phyloP scores from a whole-genome alignment of 768 basidiomycete genomes.

The Pleurotus platypus region DNA sequence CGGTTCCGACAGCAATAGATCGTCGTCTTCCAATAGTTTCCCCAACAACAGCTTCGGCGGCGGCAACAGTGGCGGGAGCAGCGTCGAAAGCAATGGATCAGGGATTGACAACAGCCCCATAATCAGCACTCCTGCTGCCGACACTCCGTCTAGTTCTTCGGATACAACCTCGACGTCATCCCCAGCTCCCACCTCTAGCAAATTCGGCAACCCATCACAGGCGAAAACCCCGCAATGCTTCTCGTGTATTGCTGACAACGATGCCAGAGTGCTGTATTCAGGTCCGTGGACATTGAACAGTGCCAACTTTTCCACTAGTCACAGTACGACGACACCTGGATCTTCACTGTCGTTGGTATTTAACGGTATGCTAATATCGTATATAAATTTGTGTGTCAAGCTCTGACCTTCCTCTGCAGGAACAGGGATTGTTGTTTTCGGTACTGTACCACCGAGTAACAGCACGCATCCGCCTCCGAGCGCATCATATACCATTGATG shows the following conservation, averaged over 20 bases:
- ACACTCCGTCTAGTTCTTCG: background rate
- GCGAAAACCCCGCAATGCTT: constrained; percentile 12
- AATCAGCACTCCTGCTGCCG: background rate
- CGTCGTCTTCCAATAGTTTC: background rate
- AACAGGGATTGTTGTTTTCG: constrained; percentile 42
- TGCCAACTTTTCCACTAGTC: constrained; percentile 26
- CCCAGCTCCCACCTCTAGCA: background rate
- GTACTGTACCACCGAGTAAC: constrained; percentile 40
- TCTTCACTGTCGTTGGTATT: constrained; percentile 31
- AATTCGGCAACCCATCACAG: constrained; percentile 5
- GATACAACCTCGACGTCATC: background rate
- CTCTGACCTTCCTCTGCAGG: constrained; percentile 21
- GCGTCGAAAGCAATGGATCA: background rate
- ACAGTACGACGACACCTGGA: constrained; percentile 28
- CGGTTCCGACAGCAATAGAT: background rate
- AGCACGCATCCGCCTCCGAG: constrained; percentile 28
- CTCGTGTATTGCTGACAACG: constrained; percentile 28
- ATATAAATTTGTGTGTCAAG: background rate
- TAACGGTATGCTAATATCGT: constrained; percentile 27
- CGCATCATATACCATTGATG: constrained; percentile 37
- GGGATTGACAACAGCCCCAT: background rate
- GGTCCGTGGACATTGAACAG: constrained; percentile 32
- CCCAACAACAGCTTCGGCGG: background rate
- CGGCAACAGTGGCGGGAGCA: background rate
- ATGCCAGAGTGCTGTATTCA: constrained; percentile 29